These are phyloP conservation scores for Paecilomyces fulvus DNA, from an alignment of 2,329 filamentous ascomycete species.

Conservation along the genomic window DNA sequence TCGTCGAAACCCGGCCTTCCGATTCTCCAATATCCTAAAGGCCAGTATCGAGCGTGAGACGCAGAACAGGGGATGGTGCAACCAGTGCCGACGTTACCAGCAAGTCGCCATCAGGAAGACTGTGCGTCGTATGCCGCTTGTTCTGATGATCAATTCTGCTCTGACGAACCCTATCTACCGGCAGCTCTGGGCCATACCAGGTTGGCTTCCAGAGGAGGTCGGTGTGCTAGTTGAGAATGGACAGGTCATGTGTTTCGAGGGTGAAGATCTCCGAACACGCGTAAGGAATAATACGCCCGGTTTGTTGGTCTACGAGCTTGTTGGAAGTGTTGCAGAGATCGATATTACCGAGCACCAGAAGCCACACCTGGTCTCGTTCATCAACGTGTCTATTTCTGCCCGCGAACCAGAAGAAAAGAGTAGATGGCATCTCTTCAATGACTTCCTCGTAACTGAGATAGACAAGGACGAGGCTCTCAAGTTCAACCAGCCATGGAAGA, in stretches of 20 bases:
- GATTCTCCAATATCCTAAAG: constrained; percentile 87
- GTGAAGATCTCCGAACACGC: constrained; percentile 75
- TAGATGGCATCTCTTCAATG: constrained; percentile 95
- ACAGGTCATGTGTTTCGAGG: constrained; percentile 93
- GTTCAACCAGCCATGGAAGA: constrained; percentile 88
- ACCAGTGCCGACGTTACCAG: constrained; percentile 82
- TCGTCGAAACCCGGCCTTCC: constrained; percentile 41
- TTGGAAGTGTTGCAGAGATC: constrained; percentile 84
- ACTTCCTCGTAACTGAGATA: constrained; percentile 81
- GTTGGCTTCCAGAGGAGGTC: constrained; percentile 89
- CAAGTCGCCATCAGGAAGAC: constrained; percentile 77
- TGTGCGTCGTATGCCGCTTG: constrained; percentile 70
- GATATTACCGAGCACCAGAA: constrained; percentile 78
- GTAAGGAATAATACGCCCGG: constrained; percentile 70
- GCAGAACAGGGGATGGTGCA: constrained; percentile 87
- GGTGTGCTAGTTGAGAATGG: constrained; percentile 83
- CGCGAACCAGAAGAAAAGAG: constrained; percentile 47
- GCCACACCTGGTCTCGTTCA: constrained; percentile 80
- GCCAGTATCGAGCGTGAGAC: constrained; percentile 83
- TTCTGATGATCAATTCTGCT: constrained; percentile 80
- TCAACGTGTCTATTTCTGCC: constrained; percentile 59
- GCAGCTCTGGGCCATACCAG: constrained; percentile 72
- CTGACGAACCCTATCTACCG: constrained; percentile 63
- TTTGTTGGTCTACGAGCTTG: constrained; percentile 81
- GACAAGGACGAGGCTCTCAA: constrained; percentile 74